Base-by-base conservation (phyloP, 2,329 filamentous ascomycete species). In the Lecanicillium sp. region DNA sequence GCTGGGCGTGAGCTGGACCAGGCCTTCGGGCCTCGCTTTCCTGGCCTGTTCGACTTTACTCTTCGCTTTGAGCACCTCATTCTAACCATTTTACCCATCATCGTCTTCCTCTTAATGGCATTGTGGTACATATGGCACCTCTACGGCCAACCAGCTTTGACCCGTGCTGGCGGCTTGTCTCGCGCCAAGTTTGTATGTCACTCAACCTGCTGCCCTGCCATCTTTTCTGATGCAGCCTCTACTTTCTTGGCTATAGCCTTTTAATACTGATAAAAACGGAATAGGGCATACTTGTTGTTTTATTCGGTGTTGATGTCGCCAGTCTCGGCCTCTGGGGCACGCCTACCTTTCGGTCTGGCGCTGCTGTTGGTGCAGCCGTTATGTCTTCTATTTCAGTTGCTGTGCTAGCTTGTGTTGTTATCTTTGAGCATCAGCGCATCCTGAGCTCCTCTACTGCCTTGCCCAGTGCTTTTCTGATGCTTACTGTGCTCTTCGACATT, bases 401-500 rank as follows among this genome's bases (percentile, higher is more conserved):
- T 6, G 18, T 14, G 22, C 22, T 40, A 27, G 34, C 30, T 2
- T 18, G 33, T 11, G 16, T 35, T 16, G 17, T 27, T 11, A 11
- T 25, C 22, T 25, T 25, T 0, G 60, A 63, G 40, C 62, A 65
- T 29, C 42, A 30, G 11, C 52, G 50, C 6, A 53, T 56, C 4
- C 42, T 47, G 2, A 48, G 51, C 9, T 59, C 62, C 1, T 62
- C 62, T 0, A 42, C 49, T 1, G n/a, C n/a, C n/a, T 29, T 63
- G 2, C 44, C 63, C 16, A 49, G 43, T 18, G n/a, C 39, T 4
- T 65, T 56, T 28, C 48, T 64, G 6, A 42, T 59, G 31, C 34
- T 52, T 7, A 55, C 57, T 0, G 44, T 56, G 4, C 31, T 62
- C 8, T 51, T 62, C 18, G 60, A 64, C 14, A 44, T 56, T 14